Evolutionary conservation across 257 asterid genomes (phyloP).

Genomic region (Schizonepeta tenuifolia): DNA sequence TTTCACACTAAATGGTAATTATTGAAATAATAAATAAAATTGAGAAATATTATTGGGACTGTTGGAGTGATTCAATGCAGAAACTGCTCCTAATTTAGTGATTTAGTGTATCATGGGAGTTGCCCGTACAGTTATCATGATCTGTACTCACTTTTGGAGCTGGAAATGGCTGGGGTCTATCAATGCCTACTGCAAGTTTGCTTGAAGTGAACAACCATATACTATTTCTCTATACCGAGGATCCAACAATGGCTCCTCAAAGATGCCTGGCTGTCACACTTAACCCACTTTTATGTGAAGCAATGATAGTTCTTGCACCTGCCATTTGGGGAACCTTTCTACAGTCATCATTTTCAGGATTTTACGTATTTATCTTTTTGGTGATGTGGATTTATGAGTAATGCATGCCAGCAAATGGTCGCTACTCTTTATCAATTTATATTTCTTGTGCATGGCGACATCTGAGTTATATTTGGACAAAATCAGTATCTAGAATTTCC

Average conservation of each 20-base stretch:
- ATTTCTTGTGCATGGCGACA: not conserved
- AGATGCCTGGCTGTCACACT: no score
- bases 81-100: not conserved
- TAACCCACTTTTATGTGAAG: no score
- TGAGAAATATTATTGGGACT: not conserved
- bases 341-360: constrained; percentile 6
- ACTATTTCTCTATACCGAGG: no score
- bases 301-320: not conserved
- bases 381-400: not conserved
- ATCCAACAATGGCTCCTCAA: no score
- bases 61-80: not conserved
- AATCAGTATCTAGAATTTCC: not conserved
- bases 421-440: not conserved
- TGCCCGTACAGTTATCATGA: not conserved
- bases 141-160: not conserved
- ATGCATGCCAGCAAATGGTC: not conserved
- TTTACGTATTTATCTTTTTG: not conserved
- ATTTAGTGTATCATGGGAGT: not conserved
- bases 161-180: not conserved
- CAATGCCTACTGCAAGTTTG: not conserved
- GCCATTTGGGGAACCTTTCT: constrained; percentile 1
- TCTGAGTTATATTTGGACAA: not conserved
- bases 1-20: not conserved
- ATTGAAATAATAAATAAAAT: not conserved
- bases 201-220: not conserved